Evolutionary conservation across 2,329 filamentous ascomycete genomes (phyloP), one percentile per base, ranked within the genome.

Genomic region (Pseudocercospora pini-densiflorae): DNA sequence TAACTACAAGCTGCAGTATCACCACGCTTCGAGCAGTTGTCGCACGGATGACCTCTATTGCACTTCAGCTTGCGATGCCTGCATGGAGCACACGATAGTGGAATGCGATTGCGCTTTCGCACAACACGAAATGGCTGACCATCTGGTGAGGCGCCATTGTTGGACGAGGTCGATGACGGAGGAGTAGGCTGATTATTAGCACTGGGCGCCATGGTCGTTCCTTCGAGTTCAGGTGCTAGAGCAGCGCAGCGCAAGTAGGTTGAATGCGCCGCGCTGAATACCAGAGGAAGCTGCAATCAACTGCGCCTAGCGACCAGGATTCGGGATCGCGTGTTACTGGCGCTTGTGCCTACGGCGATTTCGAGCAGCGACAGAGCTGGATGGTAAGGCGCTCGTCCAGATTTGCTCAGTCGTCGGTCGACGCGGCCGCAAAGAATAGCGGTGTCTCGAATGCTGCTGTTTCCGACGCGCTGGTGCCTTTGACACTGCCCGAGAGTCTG

Each of bases 1-100:
- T 97, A 98, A 71, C 90, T 91, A 82, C 94, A 98, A 64, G 92
- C 91, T 63, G 86, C 81, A 14, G 90, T 89, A 79, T 94, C 92
- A 71, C 89, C 92, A 74, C 93, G 90, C 82, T 96, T 97, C 66
- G 92, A 89, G 79, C 94, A 98, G 78, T 98, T 98, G 81, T 95
- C 93, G 81, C 93, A 98, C 63, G 94, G 94, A 71, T 93, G 88
- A 69, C 88, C 89, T 76, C 95, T 90, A 79, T 98, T 97, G 83
- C 94, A 98, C 87, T 97, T 97, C 80, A 95, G 87, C 92, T 98
- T 98, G 82, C 94, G 89, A 74, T 94, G 92, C 77, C 94, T 87
- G 80, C 94, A 98, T 33, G 94, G 92, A 71, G 90, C 92, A 79
- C 94, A 98, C 75, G 93, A 97, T 59, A 98, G 84, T 55, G 94